Evolutionary conservation across 345 rosid species (phyloP).

Genomic region (Hypericum perforatum): DNA sequence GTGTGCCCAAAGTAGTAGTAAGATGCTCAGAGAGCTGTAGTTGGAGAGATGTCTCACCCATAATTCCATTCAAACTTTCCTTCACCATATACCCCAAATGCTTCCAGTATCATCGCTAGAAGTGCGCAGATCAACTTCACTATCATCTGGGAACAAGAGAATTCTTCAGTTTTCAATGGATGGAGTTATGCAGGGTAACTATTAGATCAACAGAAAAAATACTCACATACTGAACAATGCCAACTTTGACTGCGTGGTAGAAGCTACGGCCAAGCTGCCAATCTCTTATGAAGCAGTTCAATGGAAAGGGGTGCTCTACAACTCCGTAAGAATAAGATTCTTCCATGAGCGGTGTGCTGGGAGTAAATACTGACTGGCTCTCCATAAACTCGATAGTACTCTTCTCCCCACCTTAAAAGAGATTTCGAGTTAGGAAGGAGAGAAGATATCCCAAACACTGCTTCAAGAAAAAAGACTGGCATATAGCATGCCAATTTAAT

Average conservation of each 20-base stretch:
- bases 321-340: constrained; percentile 74
- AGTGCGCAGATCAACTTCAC: constrained; percentile 88
- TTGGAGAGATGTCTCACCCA: constrained; percentile 41
- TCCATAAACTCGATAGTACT: constrained; percentile 93
- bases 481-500: constrained; percentile 2
- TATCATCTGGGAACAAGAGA: constrained; percentile 58
- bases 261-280: constrained; percentile 91
- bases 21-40: neutral
- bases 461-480: neutral
- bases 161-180: constrained; percentile 11
- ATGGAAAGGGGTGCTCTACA: constrained; percentile 92
- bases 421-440: neutral
- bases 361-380: constrained; percentile 50
- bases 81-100: constrained; percentile 96
- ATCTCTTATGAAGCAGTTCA: constrained; percentile 57
- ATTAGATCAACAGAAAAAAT: constrained; percentile 10
- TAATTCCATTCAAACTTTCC: constrained; percentile 93
- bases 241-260: constrained; percentile 89
- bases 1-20: neutral
- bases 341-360: constrained; percentile 78
- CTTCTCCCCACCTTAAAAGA: constrained; percentile 71
- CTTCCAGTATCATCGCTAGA: constrained; percentile 81
- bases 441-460: constrained; percentile 6
- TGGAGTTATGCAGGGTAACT: neutral
- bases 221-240: constrained; percentile 97